These are phyloP conservation scores for Trametes maxima DNA, from an alignment of 768 basidiomycete genomes.

Conservation along the genomic window DNA sequence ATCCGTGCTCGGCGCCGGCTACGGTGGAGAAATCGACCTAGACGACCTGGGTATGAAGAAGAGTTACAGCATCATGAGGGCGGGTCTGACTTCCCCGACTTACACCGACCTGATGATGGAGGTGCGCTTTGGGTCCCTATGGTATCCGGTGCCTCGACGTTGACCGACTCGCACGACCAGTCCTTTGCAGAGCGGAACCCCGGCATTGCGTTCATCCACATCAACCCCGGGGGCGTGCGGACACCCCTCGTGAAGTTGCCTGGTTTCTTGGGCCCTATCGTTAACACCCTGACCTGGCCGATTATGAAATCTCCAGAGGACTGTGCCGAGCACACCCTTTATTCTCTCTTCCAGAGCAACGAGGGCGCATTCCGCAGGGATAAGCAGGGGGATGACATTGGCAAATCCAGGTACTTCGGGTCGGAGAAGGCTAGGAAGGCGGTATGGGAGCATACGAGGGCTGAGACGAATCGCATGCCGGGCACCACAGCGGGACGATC, in stretches of 20 bases:
- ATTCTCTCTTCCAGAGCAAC: conserved; percentile 16
- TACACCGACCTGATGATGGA: conserved; percentile 58
- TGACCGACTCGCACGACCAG: conserved; percentile 5
- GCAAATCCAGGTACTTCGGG: conserved; percentile 14
- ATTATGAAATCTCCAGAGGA: conserved; percentile 9
- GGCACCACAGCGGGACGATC: not conserved
- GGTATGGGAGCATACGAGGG: conserved; percentile 26
- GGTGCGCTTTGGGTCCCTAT: conserved; percentile 32
- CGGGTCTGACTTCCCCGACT: conserved; percentile 40
- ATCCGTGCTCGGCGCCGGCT: conserved; percentile 43
- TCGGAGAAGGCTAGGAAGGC: conserved; percentile 18
- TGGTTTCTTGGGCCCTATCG: conserved; percentile 1
- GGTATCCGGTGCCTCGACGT: not conserved
- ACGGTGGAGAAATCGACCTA: conserved; percentile 41
- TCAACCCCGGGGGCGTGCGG: conserved; percentile 43
- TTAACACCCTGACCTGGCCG: conserved; percentile 11
- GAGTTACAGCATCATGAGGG: conserved; percentile 39
- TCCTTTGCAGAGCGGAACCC: conserved; percentile 45
- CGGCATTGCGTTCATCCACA: conserved; percentile 46
- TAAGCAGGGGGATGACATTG: conserved; percentile 24
- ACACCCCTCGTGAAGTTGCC: conserved; percentile 30
- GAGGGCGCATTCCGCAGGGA: conserved; percentile 11
- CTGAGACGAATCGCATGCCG: conserved; percentile 17
- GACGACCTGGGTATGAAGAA: conserved; percentile 57
- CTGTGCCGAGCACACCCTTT: conserved; percentile 25